A percentile compares a stretch with the other conserved stretches of the same genome.
These are phyloP conservation scores for Circinella minor DNA, from an alignment of 371 early-diverging fungal species.

Conservation along the genomic window DNA sequence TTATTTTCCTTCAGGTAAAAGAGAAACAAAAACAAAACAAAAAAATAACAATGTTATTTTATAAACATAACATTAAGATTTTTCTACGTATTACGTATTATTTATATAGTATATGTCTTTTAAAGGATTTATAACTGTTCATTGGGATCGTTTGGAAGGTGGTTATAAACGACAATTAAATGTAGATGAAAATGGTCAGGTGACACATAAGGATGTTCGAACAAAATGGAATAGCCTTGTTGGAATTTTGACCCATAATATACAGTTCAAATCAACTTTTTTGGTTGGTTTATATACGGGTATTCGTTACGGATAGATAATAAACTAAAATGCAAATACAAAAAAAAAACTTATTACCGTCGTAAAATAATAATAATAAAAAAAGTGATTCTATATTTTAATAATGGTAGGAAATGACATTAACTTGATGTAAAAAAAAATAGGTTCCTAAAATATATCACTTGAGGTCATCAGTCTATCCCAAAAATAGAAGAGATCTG, in stretches of 20 bases:
- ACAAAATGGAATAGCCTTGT: constrained; percentile 47
- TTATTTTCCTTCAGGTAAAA: constrained; percentile 50
- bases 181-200: constrained; percentile 56
- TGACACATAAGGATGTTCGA: constrained; percentile 48
- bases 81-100: background rate
- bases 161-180: constrained; percentile 41
- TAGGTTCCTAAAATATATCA: too few relatives aligned
- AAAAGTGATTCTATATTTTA: too few relatives aligned
- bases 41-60: background rate
- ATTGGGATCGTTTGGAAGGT: constrained; percentile 60
- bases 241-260: constrained; percentile 56
- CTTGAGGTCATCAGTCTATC: too few relatives aligned
- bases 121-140: constrained; percentile 59
- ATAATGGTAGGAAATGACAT: too few relatives aligned
- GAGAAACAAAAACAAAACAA: background rate
- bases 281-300: constrained; percentile 57
- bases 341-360: too few relatives aligned
- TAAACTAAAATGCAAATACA: too few relatives aligned
- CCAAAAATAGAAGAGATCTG: too few relatives aligned
- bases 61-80: background rate
- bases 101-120: constrained; percentile 44
- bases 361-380: too few relatives aligned
- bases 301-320: constrained; percentile 48
- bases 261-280: constrained; percentile 67
- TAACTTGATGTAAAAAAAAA: too few relatives aligned